phyloP scores from a whole-genome alignment of 345 rosid species.

The Pistacia atlantica region DNA sequence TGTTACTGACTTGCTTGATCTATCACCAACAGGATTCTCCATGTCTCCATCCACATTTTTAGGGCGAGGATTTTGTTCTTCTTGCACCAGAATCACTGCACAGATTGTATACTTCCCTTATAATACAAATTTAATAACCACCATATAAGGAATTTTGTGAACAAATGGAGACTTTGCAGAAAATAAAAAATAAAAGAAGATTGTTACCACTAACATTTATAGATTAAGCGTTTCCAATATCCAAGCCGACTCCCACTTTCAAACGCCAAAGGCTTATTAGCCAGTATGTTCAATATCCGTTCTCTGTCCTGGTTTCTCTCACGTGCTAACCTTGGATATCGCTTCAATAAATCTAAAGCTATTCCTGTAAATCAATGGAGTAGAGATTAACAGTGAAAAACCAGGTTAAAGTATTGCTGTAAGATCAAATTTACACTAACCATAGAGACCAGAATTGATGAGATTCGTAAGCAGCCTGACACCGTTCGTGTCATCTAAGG shows the following conservation, averaged over 20 bases:
- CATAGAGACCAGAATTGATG: neutral
- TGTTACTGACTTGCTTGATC: neutral
- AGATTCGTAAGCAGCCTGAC: neutral
- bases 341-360: constrained; percentile 4
- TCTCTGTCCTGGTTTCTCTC: rapidly evolving
- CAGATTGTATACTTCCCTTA: neutral
- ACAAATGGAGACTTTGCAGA: no score
- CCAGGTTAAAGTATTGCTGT: no score
- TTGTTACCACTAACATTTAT: no score
- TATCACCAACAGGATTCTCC: neutral
- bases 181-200: no score
- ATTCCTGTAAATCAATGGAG: neutral
- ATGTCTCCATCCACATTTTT: neutral
- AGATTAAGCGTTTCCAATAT: neutral
- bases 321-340: neutral
- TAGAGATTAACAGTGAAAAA: no score
- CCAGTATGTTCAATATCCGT: rapidly evolving
- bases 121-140: no score
- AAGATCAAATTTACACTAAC: neutral
- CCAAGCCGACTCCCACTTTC: neutral
- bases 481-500: neutral
- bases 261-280: neutral
- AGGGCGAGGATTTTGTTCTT: neutral
- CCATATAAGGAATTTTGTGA: no score
- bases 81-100: neutral